phyloP scores from a whole-genome alignment of 1,284 basidiomycete genomes.

The Mrakiaceae sp. region DNA sequence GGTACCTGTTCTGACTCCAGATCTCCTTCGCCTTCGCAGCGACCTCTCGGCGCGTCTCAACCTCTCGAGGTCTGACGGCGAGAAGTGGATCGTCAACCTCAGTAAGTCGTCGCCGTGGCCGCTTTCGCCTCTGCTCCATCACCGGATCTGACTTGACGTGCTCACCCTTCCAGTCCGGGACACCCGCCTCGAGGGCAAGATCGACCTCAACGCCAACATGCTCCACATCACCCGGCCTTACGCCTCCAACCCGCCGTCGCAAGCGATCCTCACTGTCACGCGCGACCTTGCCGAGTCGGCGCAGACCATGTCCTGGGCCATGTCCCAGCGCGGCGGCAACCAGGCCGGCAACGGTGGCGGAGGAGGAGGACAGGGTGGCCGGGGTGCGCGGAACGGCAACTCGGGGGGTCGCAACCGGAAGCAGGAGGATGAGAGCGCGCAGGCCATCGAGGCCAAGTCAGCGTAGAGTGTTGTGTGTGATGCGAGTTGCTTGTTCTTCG shows the following conservation, averaged over 20 bases:
- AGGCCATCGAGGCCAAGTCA: slow-evolving; percentile 14
- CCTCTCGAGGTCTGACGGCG: slow-evolving; percentile 82
- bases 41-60: slow-evolving; percentile 89
- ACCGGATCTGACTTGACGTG: no score
- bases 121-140: no score
- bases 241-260: slow-evolving; percentile 64
- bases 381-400: background rate
- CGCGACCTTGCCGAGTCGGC: slow-evolving; percentile 50
- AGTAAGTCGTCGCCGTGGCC: slow-evolving; percentile 27
- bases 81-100: slow-evolving; percentile 98
- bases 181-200: slow-evolving; percentile 88
- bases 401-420: background rate
- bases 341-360: slow-evolving; percentile 2
- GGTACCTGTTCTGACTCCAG: background rate
- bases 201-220: slow-evolving; percentile 92
- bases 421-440: slow-evolving; percentile 6
- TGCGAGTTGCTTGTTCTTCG: no score
- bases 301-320: slow-evolving; percentile 19
- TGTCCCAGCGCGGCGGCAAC: slow-evolving; percentile 23
- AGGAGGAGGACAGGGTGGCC: slow-evolving; percentile 9
- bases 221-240: slow-evolving; percentile 89
- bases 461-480: background rate
- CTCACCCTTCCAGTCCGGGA: slow-evolving; percentile 49
- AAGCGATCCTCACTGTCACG: slow-evolving; percentile 91
- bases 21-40: slow-evolving; percentile 35